Evolutionary conservation across 805 yeast genomes (phyloP).

Genomic region (Pichia manshurica): DNA sequence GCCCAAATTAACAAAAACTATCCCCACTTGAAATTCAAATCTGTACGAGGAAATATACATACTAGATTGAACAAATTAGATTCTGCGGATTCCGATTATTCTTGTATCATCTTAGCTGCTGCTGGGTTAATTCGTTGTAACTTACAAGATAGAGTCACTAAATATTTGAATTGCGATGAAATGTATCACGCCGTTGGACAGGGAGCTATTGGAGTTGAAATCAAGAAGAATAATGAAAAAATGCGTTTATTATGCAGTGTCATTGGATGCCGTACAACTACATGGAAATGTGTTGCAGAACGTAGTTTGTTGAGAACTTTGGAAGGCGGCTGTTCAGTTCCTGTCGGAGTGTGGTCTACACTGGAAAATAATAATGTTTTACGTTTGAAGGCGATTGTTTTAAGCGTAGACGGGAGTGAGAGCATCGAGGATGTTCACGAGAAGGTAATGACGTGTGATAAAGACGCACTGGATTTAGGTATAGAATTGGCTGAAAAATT

Average conservation of each 20-base stretch:
- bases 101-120: constrained; percentile 81
- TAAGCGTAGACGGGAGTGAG: constrained; percentile 75
- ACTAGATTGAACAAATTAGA: constrained; percentile 83
- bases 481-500: constrained; percentile 58
- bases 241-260: constrained; percentile 54
- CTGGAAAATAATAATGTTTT: constrained; percentile 39
- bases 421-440: constrained; percentile 53
- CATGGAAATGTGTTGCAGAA: constrained; percentile 80
- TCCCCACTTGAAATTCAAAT: constrained; percentile 73
- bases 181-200: constrained; percentile 99
- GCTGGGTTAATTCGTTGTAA: constrained; percentile 83
- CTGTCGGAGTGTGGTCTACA: constrained; percentile 79
- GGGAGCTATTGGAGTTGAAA: constrained; percentile 94
- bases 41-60: constrained; percentile 77
- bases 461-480: constrained; percentile 72
- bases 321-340: constrained; percentile 98
- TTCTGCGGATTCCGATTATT: constrained; percentile 47
- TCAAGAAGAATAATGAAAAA: constrained; percentile 59
- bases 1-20: constrained; percentile 78
- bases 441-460: constrained; percentile 33
- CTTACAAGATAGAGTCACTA: constrained; percentile 69
- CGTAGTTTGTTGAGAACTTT: constrained; percentile 78
- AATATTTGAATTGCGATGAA: constrained; percentile 61
- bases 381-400: constrained; percentile 63
- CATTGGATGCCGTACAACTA: constrained; percentile 60